Conservation (phyloP, 2,329 filamentous ascomycete genomes). For the Xylaria sp. region DNA sequence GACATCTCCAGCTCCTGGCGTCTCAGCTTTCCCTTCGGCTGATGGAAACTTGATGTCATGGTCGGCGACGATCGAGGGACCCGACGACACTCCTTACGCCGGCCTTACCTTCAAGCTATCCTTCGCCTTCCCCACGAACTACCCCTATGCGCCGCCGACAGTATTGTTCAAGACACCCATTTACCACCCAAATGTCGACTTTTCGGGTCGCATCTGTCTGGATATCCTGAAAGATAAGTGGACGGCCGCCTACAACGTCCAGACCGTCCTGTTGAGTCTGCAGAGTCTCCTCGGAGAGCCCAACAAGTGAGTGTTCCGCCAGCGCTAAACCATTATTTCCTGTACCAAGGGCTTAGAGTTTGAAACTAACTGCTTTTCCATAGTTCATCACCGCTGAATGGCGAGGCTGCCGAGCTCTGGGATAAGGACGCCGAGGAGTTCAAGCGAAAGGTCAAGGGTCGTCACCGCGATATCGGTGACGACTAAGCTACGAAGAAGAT, state of each 20-base stretch:
- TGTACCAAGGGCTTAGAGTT: background rate
- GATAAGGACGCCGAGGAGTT: constrained; percentile 88
- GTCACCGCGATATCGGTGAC: constrained; percentile 73
- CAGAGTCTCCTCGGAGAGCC: constrained; percentile 96
- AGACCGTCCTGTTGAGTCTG: constrained; percentile 90
- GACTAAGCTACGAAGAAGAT: constrained; percentile 57
- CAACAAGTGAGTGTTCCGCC: constrained; percentile 82
- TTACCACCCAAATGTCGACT: constrained; percentile 99
- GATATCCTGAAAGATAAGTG: constrained; percentile 99
- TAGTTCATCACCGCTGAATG: constrained; percentile 93
- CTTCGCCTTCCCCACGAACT: constrained; percentile 90
- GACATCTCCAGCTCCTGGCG: constrained; percentile 91
- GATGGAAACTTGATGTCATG: constrained; percentile 92
- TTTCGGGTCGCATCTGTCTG: constrained; percentile 94
- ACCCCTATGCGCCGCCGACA: constrained; percentile 89
- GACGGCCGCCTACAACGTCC: constrained; percentile 97
- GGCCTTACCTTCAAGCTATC: constrained; percentile 90
- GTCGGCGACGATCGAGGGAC: constrained; percentile 93
- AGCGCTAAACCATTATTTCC: background rate
- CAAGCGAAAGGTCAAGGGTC: constrained; percentile 76
- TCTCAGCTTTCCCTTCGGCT: constrained; percentile 92
- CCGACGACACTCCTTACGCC: constrained; percentile 90
- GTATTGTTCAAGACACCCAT: constrained; percentile 99
- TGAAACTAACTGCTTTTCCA: constrained; percentile 37
- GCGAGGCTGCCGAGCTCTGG: constrained; percentile 95